A percentile compares a stretch with the other conserved stretches of the same genome.
phyloP scores from a whole-genome alignment of 805 yeast species.

The Candida qinlingensis region DNA sequence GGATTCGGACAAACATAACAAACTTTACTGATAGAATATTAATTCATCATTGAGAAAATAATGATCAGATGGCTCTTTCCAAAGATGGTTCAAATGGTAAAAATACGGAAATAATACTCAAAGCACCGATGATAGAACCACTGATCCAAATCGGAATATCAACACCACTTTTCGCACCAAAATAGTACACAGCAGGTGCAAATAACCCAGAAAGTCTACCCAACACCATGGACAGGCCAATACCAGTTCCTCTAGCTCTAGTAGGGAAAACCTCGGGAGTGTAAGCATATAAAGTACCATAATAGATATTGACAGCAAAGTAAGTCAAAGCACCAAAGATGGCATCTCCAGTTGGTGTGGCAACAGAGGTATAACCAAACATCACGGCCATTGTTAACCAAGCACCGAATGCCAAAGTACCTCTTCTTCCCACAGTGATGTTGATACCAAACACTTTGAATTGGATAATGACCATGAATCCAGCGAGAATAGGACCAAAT shows the following conservation, averaged over 20 bases:
- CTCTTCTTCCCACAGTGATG: slow-evolving; percentile 44
- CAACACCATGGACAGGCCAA: slow-evolving; percentile 52
- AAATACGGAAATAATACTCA: slow-evolving; percentile 39
- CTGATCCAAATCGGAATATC: slow-evolving; percentile 58
- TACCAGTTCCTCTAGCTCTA: slow-evolving; percentile 51
- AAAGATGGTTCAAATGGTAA: slow-evolving; percentile 48
- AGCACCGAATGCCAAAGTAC: slow-evolving; percentile 49
- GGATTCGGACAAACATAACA: background rate
- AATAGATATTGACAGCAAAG: slow-evolving; percentile 42
- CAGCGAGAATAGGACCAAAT: slow-evolving; percentile 48
- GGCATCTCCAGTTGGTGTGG: slow-evolving; percentile 47
- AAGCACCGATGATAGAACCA: slow-evolving; percentile 46
- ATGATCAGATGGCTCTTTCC: slow-evolving; percentile 27
- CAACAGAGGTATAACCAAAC: slow-evolving; percentile 59
- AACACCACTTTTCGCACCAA: slow-evolving; percentile 40
- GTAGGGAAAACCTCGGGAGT: slow-evolving; percentile 62
- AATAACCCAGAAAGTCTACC: slow-evolving; percentile 49
- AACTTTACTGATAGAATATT: no score
- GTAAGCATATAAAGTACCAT: slow-evolving; percentile 58
- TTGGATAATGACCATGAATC: slow-evolving; percentile 24
- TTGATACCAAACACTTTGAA: slow-evolving; percentile 10
- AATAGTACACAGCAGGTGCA: slow-evolving; percentile 52
- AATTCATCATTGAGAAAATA: no score
- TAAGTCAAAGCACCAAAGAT: slow-evolving; percentile 45
- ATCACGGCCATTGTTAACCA: slow-evolving; percentile 50